Percentiles rank a stretch among this genome's conserved stretches.
Evolutionary conservation across 2,329 filamentous ascomycete species (phyloP).

Genomic region (Verticillium nonalfalfae): DNA sequence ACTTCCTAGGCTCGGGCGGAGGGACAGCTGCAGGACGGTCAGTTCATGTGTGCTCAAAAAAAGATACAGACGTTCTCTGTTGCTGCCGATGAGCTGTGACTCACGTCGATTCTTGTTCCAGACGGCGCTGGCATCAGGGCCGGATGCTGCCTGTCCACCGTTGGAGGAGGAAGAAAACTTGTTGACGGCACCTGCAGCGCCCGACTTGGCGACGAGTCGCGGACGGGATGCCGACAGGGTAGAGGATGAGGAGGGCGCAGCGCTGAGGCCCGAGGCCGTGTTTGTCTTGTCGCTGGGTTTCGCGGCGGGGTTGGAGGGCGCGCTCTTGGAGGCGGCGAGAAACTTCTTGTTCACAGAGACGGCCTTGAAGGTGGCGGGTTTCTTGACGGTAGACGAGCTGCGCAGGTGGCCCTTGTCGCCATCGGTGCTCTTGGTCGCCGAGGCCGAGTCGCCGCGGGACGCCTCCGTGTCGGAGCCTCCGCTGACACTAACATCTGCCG

Average conservation of each 20-base stretch:
- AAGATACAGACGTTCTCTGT: not conserved
- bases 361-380: slow-evolving; percentile 73
- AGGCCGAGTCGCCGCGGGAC: slow-evolving; percentile 48
- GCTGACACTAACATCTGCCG: slow-evolving; percentile 62
- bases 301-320: slow-evolving; percentile 32
- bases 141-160: slow-evolving; percentile 51
- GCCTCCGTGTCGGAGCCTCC: slow-evolving; percentile 74
- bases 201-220: slow-evolving; percentile 70
- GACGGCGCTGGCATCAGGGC: slow-evolving; percentile 67
- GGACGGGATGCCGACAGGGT: slow-evolving; percentile 53
- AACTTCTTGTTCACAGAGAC: slow-evolving; percentile 84
- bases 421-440: slow-evolving; percentile 38
- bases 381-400: slow-evolving; percentile 58
- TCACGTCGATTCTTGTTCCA: slow-evolving; percentile 87
- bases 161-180: slow-evolving; percentile 38
- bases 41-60: not conserved
- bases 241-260: slow-evolving; percentile 37
- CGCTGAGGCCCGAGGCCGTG: slow-evolving; percentile 34
- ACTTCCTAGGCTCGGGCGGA: slow-evolving; percentile 68
- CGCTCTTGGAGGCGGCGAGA: slow-evolving; percentile 59
- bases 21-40: slow-evolving; percentile 42
- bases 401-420: slow-evolving; percentile 54
- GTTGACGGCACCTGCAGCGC: slow-evolving; percentile 46
- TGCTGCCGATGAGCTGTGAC: slow-evolving; percentile 20
- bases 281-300: slow-evolving; percentile 46